Evolutionary conservation across 2,329 filamentous ascomycete species (phyloP), one percentile per base, ranked within the genome.

Genomic region (Monosporascus sp.): DNA sequence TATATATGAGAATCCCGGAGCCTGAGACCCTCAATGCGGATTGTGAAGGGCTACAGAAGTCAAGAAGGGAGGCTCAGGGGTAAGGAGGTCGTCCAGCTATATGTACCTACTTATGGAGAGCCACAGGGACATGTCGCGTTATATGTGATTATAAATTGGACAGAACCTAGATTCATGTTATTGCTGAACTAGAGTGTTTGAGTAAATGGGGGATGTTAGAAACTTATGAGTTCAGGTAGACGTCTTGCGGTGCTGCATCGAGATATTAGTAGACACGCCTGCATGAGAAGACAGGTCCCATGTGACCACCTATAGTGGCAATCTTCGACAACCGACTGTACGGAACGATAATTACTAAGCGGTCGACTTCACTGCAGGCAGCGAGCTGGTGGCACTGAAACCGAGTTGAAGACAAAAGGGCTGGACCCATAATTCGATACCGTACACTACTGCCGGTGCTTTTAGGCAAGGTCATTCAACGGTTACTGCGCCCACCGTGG

Each of bases 1-100:
- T 73, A 74, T 37, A 74, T 37, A 66, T 74, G 19, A 70, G 72
- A 7, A 68, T 74, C 22, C 65, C 58, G 40, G 71, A 75, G 57
- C 73, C 71, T 2, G 65, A 62, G 14, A 70, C 61, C 0, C 72
- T 74, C 52, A 68, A 74, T 22, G 60, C 58, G 2, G 50, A 67
- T 22, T 72, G 71, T 50, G 58, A 65, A 31, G 44, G 60, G 69
- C 45, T 51, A 64, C 50, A 40, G 60, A 22, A 64, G 56, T 9
- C 56, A 68, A 1, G 60, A 65, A 40, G 53, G 44, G 7, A 31
- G 9, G 27, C 27, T 31, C 27, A 31, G 9, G 26, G 27, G 27
- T 31, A 31, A 27, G 27, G 27, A 31, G 27, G 27, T 31, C 27
- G 27, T 5, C 27, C 3, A 5, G 9, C 27, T 31, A 31, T 31